These are phyloP conservation scores for Hordeum pubiflorum DNA, from an alignment of 202 grass and related monocot species.

Conservation along the genomic window DNA sequence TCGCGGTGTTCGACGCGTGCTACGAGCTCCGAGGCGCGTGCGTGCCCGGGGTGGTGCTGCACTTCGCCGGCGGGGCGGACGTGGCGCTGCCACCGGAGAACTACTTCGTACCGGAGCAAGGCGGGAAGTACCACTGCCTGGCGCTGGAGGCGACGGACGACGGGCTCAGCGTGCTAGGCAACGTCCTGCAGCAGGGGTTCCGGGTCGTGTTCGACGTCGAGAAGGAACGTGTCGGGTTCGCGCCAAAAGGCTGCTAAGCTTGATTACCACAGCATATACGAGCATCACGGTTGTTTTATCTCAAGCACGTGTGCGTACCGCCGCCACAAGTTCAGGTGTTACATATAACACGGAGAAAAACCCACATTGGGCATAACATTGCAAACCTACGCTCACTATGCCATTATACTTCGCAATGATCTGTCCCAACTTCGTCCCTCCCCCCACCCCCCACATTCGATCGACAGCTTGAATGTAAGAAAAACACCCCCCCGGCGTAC, in stretches of 20 bases:
- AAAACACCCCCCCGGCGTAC: not conserved
- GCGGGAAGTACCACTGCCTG: slow-evolving; percentile 37
- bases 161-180: slow-evolving; percentile 64
- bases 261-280: not conserved
- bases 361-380: not conserved
- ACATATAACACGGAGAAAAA: too few species aligned
- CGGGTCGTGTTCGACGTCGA: slow-evolving; percentile 72
- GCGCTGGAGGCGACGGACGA: slow-evolving; percentile 47
- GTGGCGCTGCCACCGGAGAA: slow-evolving; percentile 60
- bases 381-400: not conserved
- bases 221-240: slow-evolving; percentile 43
- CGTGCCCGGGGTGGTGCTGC: slow-evolving; percentile 53
- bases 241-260: slow-evolving; percentile 33
- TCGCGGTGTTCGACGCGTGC: slow-evolving; percentile 65
- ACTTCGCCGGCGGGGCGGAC: slow-evolving; percentile 56
- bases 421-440: not conserved
- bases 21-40: slow-evolving; percentile 37
- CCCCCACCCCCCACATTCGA: not conserved
- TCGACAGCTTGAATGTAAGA: not conserved
- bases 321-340: too few species aligned
- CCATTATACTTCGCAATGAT: not conserved
- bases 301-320: not conserved
- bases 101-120: slow-evolving; percentile 57
- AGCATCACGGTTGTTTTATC: not conserved
- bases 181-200: slow-evolving; percentile 79